Evolutionary conservation across 148 eudicot species (phyloP), one percentile per base, ranked within the genome.

Genomic region (Chenopodium quinoa): DNA sequence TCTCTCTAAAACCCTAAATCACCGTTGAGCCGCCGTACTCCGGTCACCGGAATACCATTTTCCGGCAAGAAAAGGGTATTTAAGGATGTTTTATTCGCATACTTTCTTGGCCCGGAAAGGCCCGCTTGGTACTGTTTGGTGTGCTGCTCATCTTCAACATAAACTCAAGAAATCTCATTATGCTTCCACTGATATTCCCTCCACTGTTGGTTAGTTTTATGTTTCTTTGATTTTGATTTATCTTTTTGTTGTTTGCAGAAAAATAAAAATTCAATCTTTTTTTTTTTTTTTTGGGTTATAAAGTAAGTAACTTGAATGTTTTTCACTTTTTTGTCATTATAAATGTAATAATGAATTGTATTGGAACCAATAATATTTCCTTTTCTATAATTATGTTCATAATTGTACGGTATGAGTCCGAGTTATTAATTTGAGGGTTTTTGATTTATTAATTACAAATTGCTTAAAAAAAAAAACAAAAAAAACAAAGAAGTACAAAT

Each of bases 61-160:
- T 3, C 71, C 34, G 71, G 34, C 20, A 17, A 32, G 16, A 40
- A 40, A 40, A 40, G 44, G 44, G 7, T 11, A 73, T 11, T 62
- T 60, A 23, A 78, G 17, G 48, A 86, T 88, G 90, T 88, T 88
- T 64, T 88, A 88, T 71, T 88, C 90, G 2, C 90, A 88, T 4
- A 86, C 87, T 0, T 88, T 84, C 76, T 79, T 88, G 83, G 90
- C 88, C 5, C 75, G 88, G 3, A 85, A 87, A 44, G 86, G 86
- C 40, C 89, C 89, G 0, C 75, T 87, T 1, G 89, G 89, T 8
- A 87, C 88, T 3, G 88, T 87, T 3, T 89, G 89, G 89, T 81
- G 83, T 54, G 89, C 91, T 47, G 97, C 98, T 9, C 98, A 95
- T 88, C 82, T 95, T 66, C 94, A 95, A 77, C 88, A 90, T 83